A percentile compares a stretch with the other conserved stretches of the same genome.
These are phyloP conservation scores for Ganoderma boninense DNA, from an alignment of 1,284 basidiomycete genomes.

Conservation along the genomic window DNA sequence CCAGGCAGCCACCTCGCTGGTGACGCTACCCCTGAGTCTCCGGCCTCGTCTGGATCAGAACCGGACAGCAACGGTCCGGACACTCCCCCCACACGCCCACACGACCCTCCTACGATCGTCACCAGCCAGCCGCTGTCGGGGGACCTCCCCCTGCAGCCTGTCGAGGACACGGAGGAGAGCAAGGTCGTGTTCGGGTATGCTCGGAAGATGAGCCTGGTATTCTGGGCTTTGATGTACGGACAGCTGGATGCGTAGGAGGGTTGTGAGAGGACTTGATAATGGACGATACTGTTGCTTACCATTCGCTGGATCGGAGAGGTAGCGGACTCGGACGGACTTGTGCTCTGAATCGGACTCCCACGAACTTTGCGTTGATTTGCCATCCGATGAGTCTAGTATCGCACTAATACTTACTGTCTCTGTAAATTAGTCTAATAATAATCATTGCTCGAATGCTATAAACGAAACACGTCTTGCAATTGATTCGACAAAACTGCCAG, in stretches of 20 bases:
- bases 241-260: neutral
- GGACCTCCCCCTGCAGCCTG: neutral
- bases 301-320: constrained; percentile 1
- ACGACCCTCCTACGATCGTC: constrained; percentile 21
- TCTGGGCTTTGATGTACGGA: constrained; percentile 6
- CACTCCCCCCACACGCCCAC: constrained; percentile 36
- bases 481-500: too few species aligned
- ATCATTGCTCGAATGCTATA: neutral
- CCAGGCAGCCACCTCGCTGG: constrained; percentile 12
- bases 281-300: neutral
- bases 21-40: constrained; percentile 2
- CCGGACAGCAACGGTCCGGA: constrained; percentile 16
- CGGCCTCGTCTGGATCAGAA: constrained; percentile 14
- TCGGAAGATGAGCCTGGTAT: neutral
- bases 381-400: neutral
- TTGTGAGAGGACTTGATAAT: neutral
- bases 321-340: neutral
- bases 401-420: neutral
- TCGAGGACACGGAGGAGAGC: neutral
- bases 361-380: neutral
- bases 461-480: neutral
- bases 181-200: neutral
- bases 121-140: constrained; percentile 25
- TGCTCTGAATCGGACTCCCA: neutral
- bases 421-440: neutral